These are phyloP conservation scores for Psophocarpus tetragonolobus DNA, from an alignment of 306 rosid genomes.

Conservation along the genomic window DNA sequence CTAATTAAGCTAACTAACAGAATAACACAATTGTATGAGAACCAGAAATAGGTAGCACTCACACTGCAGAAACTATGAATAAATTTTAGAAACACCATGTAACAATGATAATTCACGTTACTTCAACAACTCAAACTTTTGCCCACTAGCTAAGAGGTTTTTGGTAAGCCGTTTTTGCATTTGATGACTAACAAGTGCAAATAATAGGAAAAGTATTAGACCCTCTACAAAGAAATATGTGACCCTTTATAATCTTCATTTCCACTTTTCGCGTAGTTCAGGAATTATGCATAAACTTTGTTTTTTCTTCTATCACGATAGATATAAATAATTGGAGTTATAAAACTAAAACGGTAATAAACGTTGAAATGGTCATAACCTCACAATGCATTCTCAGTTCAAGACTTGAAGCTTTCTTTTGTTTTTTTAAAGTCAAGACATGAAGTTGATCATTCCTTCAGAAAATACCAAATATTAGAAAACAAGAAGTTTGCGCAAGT, in stretches of 20 bases:
- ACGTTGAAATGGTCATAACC: background rate
- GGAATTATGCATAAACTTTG: background rate
- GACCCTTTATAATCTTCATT: no score
- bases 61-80: background rate
- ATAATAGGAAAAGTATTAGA: background rate
- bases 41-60: no score
- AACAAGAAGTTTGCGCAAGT: background rate
- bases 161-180: background rate
- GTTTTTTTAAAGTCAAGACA: no score
- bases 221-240: background rate
- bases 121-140: background rate
- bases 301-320: no score
- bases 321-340: no score
- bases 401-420: no score
- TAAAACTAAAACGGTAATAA: background rate
- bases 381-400: background rate
- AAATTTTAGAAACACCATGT: background rate
- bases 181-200: background rate
- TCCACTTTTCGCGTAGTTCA: background rate
- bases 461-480: background rate
- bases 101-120: no score
- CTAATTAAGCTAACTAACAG: no score
- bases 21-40: no score
- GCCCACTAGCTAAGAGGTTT: no score
- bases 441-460: background rate